Evolutionary conservation across 1,139 yeast species (phyloP), one percentile per base, ranked within the genome.

Genomic region (Yamadazyma trypodendri): DNA sequence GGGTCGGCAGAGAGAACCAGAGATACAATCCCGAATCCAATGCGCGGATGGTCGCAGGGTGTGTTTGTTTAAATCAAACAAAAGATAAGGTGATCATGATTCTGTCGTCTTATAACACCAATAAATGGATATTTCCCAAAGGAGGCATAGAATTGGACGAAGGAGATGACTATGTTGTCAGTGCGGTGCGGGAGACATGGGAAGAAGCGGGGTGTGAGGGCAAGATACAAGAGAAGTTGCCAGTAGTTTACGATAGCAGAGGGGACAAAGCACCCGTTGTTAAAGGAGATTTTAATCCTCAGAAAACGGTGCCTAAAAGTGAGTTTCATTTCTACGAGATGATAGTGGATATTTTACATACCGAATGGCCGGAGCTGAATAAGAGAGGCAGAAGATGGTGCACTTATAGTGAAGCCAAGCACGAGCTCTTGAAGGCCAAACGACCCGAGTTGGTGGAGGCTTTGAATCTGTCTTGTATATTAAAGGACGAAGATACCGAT

Each of bases 121-220:
- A 77, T 39, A 75, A 73, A 50, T 89, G 96, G 95, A 86, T 94
- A 11, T 62, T 92, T 9, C 98, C 98, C 3, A 94, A 92, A 55
- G 99, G 99, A 23, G 99, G 99, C 0, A 81, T 90, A 37, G 99
- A 92, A 59, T 56, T 60, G 30, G 98, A 92, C 58, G 98, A 92
- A 55, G 68, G 75, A 2, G 80, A 78, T 29, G 75, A 72, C 50
- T 68, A 46, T 39, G 60, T 61, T 12, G 61, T 63, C 8, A 66
- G 87, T 6, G 97, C 97, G 0, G 67, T 75, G 12, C 68, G 99
- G 42, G 98, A 92, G 58, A 86, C 96, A 0, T 92, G 98, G 98
- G 98, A 92, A 60, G 99, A 92, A 60, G 95, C 96, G 0, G 98
- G 98, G 0, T 86, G 84, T 21, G 75, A 75, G 30, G 96, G 96